Conservation (phyloP, 1,284 basidiomycete species). For the Moesziomyces sp. region DNA sequence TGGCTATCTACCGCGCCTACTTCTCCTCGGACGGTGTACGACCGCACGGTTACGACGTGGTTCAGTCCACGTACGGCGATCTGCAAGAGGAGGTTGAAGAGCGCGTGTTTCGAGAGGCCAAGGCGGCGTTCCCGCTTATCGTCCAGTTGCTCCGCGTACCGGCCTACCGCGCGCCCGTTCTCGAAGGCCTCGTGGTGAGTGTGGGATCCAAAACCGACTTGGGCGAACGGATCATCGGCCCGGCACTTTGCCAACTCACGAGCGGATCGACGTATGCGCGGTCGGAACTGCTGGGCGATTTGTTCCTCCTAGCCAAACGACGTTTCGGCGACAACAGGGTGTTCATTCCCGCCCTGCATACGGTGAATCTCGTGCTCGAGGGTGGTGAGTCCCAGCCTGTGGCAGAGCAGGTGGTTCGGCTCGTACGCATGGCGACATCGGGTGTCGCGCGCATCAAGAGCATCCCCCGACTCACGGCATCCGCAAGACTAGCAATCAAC, state of each 20-base stretch:
- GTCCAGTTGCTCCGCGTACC: conserved; percentile 25
- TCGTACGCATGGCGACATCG: conserved; percentile 22
- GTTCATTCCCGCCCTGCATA: conserved; percentile 45
- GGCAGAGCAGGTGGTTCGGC: not conserved
- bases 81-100: not conserved
- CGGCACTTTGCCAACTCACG: conserved; percentile 8
- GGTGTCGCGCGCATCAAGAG: conserved; percentile 21
- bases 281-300: conserved; percentile 12
- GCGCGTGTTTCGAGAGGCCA: conserved; percentile 29
- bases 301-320: conserved; percentile 21
- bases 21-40: not conserved
- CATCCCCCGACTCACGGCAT: conserved; percentile 14
- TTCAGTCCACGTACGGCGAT: conserved; percentile 12
- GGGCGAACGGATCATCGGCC: conserved; percentile 37
- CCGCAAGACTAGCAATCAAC: conserved; percentile 23
- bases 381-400: conserved; percentile 10
- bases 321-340: conserved; percentile 50
- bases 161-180: conserved; percentile 13
- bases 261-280: not conserved
- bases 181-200: conserved; percentile 40
- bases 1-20: conserved; percentile 27
- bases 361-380: conserved; percentile 50
- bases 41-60: conserved; percentile 22
- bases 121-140: conserved; percentile 15
- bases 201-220: conserved; percentile 50